phyloP scores from a whole-genome alignment of 2,329 filamentous ascomycete species.

The Sporothrix sp. region DNA sequence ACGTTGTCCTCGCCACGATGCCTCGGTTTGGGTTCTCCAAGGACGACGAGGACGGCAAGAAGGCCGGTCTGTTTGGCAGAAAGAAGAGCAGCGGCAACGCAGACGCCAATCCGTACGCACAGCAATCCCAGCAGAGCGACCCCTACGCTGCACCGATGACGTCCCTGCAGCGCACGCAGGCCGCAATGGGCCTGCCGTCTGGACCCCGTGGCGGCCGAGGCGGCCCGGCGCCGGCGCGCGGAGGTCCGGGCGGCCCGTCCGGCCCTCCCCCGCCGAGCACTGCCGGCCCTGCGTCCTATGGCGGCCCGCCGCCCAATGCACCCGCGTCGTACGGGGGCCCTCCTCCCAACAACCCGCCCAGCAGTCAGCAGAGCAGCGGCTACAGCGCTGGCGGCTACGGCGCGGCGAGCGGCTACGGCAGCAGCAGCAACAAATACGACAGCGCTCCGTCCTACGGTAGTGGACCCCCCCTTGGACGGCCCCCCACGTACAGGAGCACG shows the following conservation, averaged over 20 bases:
- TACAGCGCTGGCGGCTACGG: conserved; percentile 48
- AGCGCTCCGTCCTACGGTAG: conserved; percentile 21
- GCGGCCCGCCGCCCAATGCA: neutral
- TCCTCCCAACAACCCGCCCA: conserved; percentile 14
- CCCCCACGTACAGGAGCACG: conserved; percentile 17
- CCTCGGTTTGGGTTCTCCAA: conserved; percentile 49
- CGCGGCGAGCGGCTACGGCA: conserved; percentile 41
- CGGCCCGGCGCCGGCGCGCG: conserved; percentile 30
- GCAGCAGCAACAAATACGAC: conserved; percentile 44
- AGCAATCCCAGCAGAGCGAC: conserved; percentile 35
- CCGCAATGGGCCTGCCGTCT: conserved; percentile 9
- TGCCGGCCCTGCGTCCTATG: neutral
- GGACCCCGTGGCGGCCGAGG: conserved; percentile 17
- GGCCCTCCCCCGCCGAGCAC: neutral
- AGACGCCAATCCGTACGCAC: conserved; percentile 48
- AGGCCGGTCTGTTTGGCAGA: conserved; percentile 43
- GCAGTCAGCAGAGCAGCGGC: conserved; percentile 26
- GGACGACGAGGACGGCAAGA: conserved; percentile 37
- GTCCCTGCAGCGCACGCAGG: conserved; percentile 33
- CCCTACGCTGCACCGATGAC: conserved; percentile 45
- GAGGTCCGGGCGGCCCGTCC: conserved; percentile 1
- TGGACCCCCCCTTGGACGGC: conserved; percentile 10
- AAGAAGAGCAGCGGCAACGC: conserved; percentile 39
- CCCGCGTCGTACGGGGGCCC: neutral
- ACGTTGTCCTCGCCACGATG: conserved; percentile 31